Percentiles rank a stretch among this genome's conserved stretches.
Conservation (phyloP, 2,329 filamentous ascomycete species). For the Aspergillus felis region DNA sequence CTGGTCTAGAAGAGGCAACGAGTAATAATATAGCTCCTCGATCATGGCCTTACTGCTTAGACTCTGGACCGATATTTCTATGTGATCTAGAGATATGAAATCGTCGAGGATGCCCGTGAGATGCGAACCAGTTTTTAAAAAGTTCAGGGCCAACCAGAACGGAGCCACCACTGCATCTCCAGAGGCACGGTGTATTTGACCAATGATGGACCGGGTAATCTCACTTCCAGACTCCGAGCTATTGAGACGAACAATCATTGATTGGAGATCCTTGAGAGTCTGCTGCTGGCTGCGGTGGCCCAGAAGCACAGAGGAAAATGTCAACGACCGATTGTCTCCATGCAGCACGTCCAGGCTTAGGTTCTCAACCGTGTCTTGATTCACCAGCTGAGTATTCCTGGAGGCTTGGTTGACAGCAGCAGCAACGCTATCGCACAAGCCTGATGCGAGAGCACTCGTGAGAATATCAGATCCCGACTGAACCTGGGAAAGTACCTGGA, state of each 20-base stretch:
- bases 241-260: conserved; percentile 55
- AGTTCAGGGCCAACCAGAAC: conserved; percentile 75
- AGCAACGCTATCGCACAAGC: conserved; percentile 70
- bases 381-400: conserved; percentile 28
- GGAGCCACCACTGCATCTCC: conserved; percentile 62
- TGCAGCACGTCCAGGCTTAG: conserved; percentile 28
- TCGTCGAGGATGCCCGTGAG: conserved; percentile 58
- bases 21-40: conserved; percentile 43
- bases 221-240: conserved; percentile 40
- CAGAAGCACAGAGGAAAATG: conserved; percentile 61
- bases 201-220: conserved; percentile 63
- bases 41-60: conserved; percentile 33
- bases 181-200: conserved; percentile 56
- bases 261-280: conserved; percentile 59
- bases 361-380: conserved; percentile 11
- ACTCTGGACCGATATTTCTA: conserved; percentile 25
- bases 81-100: conserved; percentile 56
- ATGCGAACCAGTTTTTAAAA: conserved; percentile 58
- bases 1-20: conserved; percentile 39
- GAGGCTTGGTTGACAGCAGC: conserved; percentile 40
- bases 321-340: conserved; percentile 18
- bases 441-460: conserved; percentile 38
- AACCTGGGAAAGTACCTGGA: conserved; percentile 61
- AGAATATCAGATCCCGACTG: conserved; percentile 45
- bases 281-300: conserved; percentile 62